Evolutionary conservation across 73 alveolate species (phyloP).

Genomic region (Loxodes magnus): DNA sequence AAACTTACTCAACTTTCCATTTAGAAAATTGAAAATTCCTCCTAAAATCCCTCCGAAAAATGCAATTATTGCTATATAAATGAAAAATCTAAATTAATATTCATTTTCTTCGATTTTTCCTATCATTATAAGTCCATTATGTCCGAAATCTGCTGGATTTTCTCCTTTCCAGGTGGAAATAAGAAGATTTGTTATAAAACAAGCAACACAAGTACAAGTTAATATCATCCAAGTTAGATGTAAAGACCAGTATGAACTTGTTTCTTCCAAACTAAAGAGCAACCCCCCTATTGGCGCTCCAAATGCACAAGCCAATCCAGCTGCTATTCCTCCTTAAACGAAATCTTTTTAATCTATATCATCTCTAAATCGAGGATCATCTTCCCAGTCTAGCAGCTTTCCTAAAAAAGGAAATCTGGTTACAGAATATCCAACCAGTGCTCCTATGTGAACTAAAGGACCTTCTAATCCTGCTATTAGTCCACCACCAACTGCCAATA

Average conservation of each 20-base stretch:
- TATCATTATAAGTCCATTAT: background rate
- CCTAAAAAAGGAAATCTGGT: conserved; percentile 48
- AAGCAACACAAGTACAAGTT: conserved; percentile 17
- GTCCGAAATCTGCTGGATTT: background rate
- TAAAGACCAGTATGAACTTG: conserved; percentile 46
- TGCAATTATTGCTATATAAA: too few relatives aligned
- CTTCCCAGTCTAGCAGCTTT: conserved; percentile 35
- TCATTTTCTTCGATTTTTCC: background rate
- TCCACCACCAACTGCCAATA: conserved; percentile 72
- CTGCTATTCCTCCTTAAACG: conserved; percentile 73
- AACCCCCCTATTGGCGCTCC: conserved; percentile 97
- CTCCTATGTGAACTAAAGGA: conserved; percentile 86
- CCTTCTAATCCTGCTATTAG: conserved; percentile 87
- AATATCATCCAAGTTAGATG: conserved; percentile 30
- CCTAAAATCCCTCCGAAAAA: too few relatives aligned
- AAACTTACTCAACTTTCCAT: too few relatives aligned
- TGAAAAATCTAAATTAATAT: too few relatives aligned
- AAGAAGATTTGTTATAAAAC: too few relatives aligned
- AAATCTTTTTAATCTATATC: conserved; percentile 30
- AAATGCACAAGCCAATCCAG: conserved; percentile 83
- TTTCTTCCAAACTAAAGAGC: conserved; percentile 83
- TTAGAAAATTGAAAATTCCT: too few relatives aligned
- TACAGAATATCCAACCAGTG: conserved; percentile 54
- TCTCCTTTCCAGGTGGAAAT: background rate
- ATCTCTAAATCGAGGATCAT: conserved; percentile 12